phyloP scores from a whole-genome alignment of 139 green algal genomes.

The Coccomyxa sp. region DNA sequence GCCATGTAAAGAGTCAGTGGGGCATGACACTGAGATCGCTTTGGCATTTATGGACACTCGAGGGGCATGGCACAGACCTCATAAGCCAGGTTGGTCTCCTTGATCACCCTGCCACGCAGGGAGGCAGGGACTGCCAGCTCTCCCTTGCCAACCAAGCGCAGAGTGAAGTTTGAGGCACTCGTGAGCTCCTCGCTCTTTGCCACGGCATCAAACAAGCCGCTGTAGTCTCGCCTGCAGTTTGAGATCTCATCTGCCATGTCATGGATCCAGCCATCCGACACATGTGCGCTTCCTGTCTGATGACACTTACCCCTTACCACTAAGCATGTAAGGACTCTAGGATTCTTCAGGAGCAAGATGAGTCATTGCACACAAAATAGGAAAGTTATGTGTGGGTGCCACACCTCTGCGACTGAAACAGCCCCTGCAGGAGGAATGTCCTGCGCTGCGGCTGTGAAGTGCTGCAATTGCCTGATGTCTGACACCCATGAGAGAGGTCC shows the following conservation, averaged over 20 bases:
- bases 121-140: not conserved
- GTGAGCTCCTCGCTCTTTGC: not conserved
- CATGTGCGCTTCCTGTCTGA: not conserved
- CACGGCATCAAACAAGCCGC: not conserved
- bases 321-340: not conserved
- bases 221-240: not conserved
- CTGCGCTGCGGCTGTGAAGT: not conserved
- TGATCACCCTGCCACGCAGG: not conserved
- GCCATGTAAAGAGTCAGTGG: not conserved
- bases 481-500: not conserved
- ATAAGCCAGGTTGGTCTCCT: not conserved
- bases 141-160: not conserved
- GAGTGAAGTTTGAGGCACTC: not conserved
- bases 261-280: not conserved
- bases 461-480: not conserved
- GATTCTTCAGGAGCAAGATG: not conserved
- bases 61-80: not conserved
- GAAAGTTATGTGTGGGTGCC: not conserved
- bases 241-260: not conserved
- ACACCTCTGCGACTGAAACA: not conserved
- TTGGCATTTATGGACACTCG: too few species aligned
- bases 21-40: not conserved
- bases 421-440: conserved; percentile 2
- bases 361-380: not conserved
- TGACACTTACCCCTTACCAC: too few species aligned